Conservation (phyloP, 495 filamentous ascomycete genomes). For the Physcia stellaris region DNA sequence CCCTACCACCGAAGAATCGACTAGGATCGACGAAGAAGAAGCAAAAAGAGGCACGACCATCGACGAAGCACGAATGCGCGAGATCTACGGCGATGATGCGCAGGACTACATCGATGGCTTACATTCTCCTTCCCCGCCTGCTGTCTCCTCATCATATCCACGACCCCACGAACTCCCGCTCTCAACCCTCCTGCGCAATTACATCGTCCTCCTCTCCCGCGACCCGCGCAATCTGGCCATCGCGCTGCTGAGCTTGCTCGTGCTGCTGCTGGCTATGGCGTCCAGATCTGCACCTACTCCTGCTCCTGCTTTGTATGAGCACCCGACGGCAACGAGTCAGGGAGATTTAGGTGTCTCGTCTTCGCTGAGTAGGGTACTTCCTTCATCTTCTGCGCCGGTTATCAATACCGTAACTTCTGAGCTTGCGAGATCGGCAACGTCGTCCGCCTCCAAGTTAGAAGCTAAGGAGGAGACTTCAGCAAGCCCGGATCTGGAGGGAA, state of each 20-base stretch:
- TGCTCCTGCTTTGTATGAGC: too few species aligned
- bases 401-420: too few species aligned
- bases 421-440: too few species aligned
- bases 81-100: slow-evolving; percentile 36
- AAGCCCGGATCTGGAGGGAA: too few species aligned
- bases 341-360: too few species aligned
- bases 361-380: too few species aligned
- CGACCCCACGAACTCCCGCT: slow-evolving; percentile 20
- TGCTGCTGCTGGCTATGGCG: slow-evolving; percentile 38
- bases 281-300: slow-evolving; percentile 1
- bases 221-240: slow-evolving; percentile 64
- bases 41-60: slow-evolving; percentile 36
- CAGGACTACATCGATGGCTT: slow-evolving; percentile 14
- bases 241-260: slow-evolving; percentile 42
- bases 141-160: neutral
- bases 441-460: too few species aligned
- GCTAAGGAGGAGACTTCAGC: too few species aligned
- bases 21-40: slow-evolving; percentile 26
- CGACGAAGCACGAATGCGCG: slow-evolving; percentile 36
- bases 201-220: slow-evolving; percentile 48
- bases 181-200: slow-evolving; percentile 50
- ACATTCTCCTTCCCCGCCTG: neutral
- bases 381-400: too few species aligned
- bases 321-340: too few species aligned
- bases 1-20: slow-evolving; percentile 8